Evolutionary conservation across 768 basidiomycete genomes (phyloP).

Genomic region (Piloderma croceum): DNA sequence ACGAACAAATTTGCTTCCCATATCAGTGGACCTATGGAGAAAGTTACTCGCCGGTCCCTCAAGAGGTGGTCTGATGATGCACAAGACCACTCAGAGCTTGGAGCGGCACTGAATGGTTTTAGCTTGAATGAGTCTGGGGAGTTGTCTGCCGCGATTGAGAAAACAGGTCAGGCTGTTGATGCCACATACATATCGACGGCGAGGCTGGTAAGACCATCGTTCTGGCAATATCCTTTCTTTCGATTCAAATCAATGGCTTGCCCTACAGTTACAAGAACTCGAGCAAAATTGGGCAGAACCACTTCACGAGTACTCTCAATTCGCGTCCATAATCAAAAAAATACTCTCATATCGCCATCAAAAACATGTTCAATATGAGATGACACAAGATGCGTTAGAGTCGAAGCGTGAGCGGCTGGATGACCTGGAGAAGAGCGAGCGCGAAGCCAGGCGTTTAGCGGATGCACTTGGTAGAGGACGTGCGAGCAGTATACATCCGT

Average conservation of each 20-base stretch:
- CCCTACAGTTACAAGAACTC: slow-evolving; percentile 76
- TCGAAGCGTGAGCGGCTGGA: slow-evolving; percentile 78
- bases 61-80: slow-evolving; percentile 93
- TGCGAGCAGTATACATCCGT: slow-evolving; percentile 10
- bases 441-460: slow-evolving; percentile 83
- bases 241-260: slow-evolving; percentile 8
- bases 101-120: slow-evolving; percentile 88
- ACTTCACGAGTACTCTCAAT: slow-evolving; percentile 91
- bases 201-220: slow-evolving; percentile 55
- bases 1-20: slow-evolving; percentile 94
- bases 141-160: slow-evolving; percentile 84
- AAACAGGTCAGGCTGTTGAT: slow-evolving; percentile 95
- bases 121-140: slow-evolving; percentile 78
- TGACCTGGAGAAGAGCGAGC: slow-evolving; percentile 88
- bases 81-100: slow-evolving; percentile 86
- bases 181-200: slow-evolving; percentile 90
- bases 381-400: slow-evolving; percentile 89
- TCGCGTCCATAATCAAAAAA: slow-evolving; percentile 91
- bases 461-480: slow-evolving; percentile 83
- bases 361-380: slow-evolving; percentile 96
- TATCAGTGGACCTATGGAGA: slow-evolving; percentile 90
- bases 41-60: slow-evolving; percentile 84
- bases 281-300: slow-evolving; percentile 96
- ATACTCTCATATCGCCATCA: slow-evolving; percentile 92
- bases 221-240: no score